Percentiles rank a stretch among this genome's conserved stretches.
These are phyloP conservation scores for Eurotiales sp. DNA, from an alignment of 2,329 filamentous ascomycete genomes.

Conservation along the genomic window DNA sequence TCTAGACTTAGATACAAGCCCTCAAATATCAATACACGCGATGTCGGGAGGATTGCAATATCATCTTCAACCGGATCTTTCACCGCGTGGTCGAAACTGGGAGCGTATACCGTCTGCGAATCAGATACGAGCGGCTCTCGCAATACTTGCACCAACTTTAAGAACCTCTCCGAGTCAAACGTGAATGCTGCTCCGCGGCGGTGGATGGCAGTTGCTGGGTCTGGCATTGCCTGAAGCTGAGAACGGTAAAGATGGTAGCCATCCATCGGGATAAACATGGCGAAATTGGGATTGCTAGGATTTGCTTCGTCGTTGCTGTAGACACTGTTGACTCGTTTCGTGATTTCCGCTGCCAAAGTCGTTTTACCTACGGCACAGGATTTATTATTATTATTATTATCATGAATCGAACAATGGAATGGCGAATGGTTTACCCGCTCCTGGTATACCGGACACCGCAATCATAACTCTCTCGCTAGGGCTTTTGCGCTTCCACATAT, in stretches of 20 bases:
- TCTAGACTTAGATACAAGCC: constrained; percentile 49
- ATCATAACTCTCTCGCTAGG: too few relatives aligned
- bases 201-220: constrained; percentile 70
- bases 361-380: too few relatives aligned
- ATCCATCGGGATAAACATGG: too few relatives aligned
- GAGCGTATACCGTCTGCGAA: constrained; percentile 61
- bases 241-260: constrained; percentile 87
- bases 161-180: constrained; percentile 74
- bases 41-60: constrained; percentile 39
- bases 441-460: too few relatives aligned
- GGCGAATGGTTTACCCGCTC: too few relatives aligned
- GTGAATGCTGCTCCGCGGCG: constrained; percentile 90
- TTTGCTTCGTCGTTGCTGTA: too few relatives aligned
- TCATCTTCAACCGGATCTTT: constrained; percentile 48
- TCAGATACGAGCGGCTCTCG: constrained; percentile 52
- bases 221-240: constrained; percentile 75
- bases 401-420: too few relatives aligned
- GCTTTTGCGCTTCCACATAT: too few relatives aligned
- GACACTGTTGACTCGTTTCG: too few relatives aligned
- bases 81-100: constrained; percentile 50
- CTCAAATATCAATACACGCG: constrained; percentile 47
- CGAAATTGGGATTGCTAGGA: too few relatives aligned
- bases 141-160: constrained; percentile 62
- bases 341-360: too few relatives aligned
- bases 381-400: too few relatives aligned